Evolutionary conservation across 208 protist genomes (phyloP), one percentile per base, ranked within the genome.

Genomic region (Crithidia bombi): DNA sequence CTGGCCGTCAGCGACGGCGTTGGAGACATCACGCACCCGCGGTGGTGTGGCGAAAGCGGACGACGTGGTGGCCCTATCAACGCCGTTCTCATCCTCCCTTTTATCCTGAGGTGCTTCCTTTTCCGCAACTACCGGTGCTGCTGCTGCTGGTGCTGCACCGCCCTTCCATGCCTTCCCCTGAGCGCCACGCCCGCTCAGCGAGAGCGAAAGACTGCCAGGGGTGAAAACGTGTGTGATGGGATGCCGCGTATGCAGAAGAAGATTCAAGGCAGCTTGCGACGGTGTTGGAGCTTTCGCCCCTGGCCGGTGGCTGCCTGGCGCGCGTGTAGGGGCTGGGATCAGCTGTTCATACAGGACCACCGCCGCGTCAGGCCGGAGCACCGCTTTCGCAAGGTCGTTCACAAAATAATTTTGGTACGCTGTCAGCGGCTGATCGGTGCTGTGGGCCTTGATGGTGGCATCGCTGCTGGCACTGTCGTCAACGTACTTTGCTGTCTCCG

Each of bases 291-390:
- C 36, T 4, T 30, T 21, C 26, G 21, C 1, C 4, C 15, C 7
- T 5, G 41, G 14, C 11, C 41, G 47, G 39, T 44, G 32, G 25
- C 67, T 57, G 4, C 44, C 43, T 35, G 64, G 50, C 43, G 47
- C 50, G 19, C 30, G 41, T 19, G n/a, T 38, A 14, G 63, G 49
- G 9, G 64, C 33, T 5, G 69, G 71, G n/a, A 82, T 50, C 14
- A 76, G 44, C 15, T 82, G 77, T 50, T 57, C 71, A 36, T 65
- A 75, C 30, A 82, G 47, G 25, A 82, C 62, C 33, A 82, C 49
- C 14, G 77, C 72, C 1, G 77, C 72, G n/a, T 81, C 69, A 19
- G 75, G 68, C 5, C 77, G 77, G 21, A 82, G 33, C 21, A 36
- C 19, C 17, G 69, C 26, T 5, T 21, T 36, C 28, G 46, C 7